Conservation (phyloP, 139 green algal genomes). For the Auxenochlorella protothecoides region DNA sequence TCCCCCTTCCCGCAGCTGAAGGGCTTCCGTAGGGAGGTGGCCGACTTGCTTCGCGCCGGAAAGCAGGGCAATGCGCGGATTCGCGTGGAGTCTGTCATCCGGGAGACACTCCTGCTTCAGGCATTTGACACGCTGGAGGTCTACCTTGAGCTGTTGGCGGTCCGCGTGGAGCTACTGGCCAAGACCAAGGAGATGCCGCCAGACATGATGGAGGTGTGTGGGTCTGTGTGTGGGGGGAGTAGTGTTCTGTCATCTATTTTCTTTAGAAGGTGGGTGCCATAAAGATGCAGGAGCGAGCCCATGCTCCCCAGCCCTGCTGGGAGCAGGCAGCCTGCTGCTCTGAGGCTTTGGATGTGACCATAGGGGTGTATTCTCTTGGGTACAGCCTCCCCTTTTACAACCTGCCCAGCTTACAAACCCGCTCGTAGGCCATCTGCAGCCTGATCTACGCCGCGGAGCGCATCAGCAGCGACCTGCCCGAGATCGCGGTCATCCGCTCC, state of each 20-base stretch:
- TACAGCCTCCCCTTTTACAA: too few relatives aligned
- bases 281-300: background rate
- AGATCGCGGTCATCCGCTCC: slow-evolving; percentile 43
- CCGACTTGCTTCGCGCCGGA: slow-evolving; percentile 50
- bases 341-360: too few relatives aligned
- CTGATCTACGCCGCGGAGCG: slow-evolving; percentile 47
- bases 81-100: slow-evolving; percentile 77
- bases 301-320: too few relatives aligned
- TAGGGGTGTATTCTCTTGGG: background rate
- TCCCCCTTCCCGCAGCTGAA: slow-evolving; percentile 38
- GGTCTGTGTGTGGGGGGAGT: background rate
- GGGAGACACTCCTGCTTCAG: slow-evolving; percentile 44
- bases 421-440: slow-evolving; percentile 28
- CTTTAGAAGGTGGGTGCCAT: background rate
- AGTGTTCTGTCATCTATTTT: background rate
- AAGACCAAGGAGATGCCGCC: slow-evolving; percentile 56
- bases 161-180: slow-evolving; percentile 64
- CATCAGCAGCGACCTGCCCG: slow-evolving; percentile 44
- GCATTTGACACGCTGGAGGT: slow-evolving; percentile 85
- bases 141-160: slow-evolving; percentile 78
- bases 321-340: too few relatives aligned
- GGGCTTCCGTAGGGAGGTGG: slow-evolving; percentile 55
- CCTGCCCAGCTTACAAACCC: background rate
- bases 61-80: slow-evolving; percentile 76
- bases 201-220: slow-evolving; percentile 55